Conservation (phyloP, 768 basidiomycete genomes). For the Mycena alexandri region DNA sequence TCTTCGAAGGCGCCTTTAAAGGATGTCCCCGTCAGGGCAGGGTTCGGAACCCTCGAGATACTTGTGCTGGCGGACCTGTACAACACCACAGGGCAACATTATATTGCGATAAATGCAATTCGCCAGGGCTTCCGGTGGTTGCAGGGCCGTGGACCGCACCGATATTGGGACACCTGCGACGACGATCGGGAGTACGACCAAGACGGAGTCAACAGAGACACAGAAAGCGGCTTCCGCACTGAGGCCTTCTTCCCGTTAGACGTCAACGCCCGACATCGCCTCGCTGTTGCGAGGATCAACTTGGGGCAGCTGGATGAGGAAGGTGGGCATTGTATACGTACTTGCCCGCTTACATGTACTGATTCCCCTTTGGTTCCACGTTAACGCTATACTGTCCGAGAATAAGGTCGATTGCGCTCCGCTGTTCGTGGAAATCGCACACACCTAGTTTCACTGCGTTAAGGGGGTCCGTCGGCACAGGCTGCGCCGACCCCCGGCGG, state of each 20-base stretch:
- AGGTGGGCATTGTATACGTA: constrained; percentile 55
- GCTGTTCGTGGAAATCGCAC: constrained; percentile 86
- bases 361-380: constrained; percentile 41
- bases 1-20: constrained; percentile 78
- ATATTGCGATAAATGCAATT: constrained; percentile 75
- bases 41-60: constrained; percentile 75
- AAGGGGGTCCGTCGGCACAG: too few species aligned
- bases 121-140: constrained; percentile 89
- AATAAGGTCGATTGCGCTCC: constrained; percentile 85
- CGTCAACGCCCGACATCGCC: constrained; percentile 81
- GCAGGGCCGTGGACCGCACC: constrained; percentile 80
- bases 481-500: too few species aligned
- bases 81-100: constrained; percentile 76
- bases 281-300: constrained; percentile 86
- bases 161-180: constrained; percentile 83
- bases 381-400: constrained; percentile 72
- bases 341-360: constrained; percentile 41
- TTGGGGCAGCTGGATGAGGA: constrained; percentile 87
- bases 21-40: constrained; percentile 58
- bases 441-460: too few species aligned
- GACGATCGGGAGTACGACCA: constrained; percentile 93
- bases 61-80: constrained; percentile 90
- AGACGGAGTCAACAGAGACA: constrained; percentile 45
- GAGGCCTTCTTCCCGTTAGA: constrained; percentile 75
- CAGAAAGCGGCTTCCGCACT: constrained; percentile 58